Conservation (phyloP, 148 eudicot genomes). For the Dianthus caryophyllus region DNA sequence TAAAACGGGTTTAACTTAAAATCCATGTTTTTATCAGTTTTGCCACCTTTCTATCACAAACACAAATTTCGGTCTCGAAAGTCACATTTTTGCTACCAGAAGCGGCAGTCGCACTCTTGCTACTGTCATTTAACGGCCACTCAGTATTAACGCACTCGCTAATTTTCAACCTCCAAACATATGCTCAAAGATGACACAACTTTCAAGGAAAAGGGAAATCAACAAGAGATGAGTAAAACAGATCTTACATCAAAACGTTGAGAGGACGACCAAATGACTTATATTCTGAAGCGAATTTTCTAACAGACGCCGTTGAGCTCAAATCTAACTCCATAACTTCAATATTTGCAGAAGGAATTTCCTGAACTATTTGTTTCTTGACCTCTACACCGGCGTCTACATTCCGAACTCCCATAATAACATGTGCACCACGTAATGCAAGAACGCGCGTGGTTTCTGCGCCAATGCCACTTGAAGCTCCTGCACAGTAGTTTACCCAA, state of each 20-base stretch:
- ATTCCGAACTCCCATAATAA: conserved; percentile 77
- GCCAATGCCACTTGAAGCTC: conserved; percentile 91
- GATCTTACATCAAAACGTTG: conserved; percentile 69
- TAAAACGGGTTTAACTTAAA: too few species aligned
- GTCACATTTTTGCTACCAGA: too few species aligned
- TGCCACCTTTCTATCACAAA: too few species aligned
- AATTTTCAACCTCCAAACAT: too few species aligned
- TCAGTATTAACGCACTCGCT: too few species aligned
- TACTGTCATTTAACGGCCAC: too few species aligned
- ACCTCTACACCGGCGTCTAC: conserved; percentile 48
- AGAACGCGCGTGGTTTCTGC: conserved; percentile 81
- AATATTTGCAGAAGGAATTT: conserved; percentile 61
- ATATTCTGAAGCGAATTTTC: conserved; percentile 61
- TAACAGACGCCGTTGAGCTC: conserved; percentile 64
- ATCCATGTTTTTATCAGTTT: too few species aligned
- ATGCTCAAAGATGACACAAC: too few species aligned
- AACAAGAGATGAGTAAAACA: neutral
- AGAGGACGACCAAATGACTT: conserved; percentile 49
- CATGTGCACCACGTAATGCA: conserved; percentile 84
- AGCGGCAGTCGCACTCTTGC: too few species aligned
- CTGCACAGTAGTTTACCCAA: too few species aligned
- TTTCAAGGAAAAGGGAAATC: neutral
- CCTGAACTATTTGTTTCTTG: conserved; percentile 49
- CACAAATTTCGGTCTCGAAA: too few species aligned
- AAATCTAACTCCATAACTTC: conserved; percentile 85